Base-by-base conservation (phyloP, 2,329 filamentous ascomycete species). In the Lachnellula arida region DNA sequence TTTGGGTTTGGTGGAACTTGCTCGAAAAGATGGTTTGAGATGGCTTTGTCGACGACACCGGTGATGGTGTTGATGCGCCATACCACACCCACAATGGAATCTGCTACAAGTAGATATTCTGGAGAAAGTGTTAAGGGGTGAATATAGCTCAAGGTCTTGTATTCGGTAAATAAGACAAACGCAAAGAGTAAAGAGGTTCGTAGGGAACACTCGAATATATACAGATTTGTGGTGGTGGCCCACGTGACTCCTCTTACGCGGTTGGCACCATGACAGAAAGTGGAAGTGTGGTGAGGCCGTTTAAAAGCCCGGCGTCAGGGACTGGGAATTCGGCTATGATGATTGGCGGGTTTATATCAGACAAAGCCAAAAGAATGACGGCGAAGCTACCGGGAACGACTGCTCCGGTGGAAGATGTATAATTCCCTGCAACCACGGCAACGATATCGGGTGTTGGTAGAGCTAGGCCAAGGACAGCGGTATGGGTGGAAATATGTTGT, bases 401-500 rank as follows among this genome's bases (percentile, higher is more conserved):
- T 7, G 53, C 47, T 11, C 28, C n/a, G 3, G 37, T 51, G 1
- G n/a, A 19, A 3, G 22, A 9, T 14, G 51, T 32, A 17, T 19
- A 55, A 22, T 57, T 65, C 12, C 55, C 55, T 19, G 23, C 53
- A 5, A 55, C 19, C n/a, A 58, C 39, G 17, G 32, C 15, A 57
- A 71, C 74, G 43, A 70, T 55, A 49, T 74, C 67, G 4, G 63
- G 58, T 9, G 61, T 42, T n/a, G 67, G 56, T 57, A 73, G 70
- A 6, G 67, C 63, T 17, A 75, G 73, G 3, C 71, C 72, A 7
- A 69, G 56, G 15, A 71, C 54, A 22, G 66, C 63, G 5, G 58
- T 52, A 19, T 53, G 55, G n/a, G 22, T 25, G 5, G 54, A 51
- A 40, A 60, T 54, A 19, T 5, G 49, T 14, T 49, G 46, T 5